phyloP scores from a whole-genome alignment of 2,329 filamentous ascomycete genomes.

The Xylaria sp. region DNA sequence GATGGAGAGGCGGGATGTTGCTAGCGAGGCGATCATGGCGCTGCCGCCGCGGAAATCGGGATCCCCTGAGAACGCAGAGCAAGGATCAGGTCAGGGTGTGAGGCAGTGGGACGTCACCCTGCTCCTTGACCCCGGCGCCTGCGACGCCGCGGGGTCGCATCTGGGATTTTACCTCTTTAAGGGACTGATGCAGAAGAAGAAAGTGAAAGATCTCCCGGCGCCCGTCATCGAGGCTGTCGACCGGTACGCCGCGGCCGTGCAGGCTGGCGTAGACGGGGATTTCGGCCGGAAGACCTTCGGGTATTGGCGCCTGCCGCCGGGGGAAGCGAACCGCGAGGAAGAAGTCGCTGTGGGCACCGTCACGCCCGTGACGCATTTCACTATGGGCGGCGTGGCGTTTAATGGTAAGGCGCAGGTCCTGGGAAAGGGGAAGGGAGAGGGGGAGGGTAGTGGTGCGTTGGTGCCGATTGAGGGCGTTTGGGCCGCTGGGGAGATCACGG shows the following conservation, averaged over 20 bases:
- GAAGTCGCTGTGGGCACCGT: slow-evolving; percentile 68
- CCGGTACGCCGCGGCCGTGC: slow-evolving; percentile 60
- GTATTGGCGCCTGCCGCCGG: slow-evolving; percentile 61
- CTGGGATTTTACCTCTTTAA: slow-evolving; percentile 73
- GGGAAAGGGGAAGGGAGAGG: slow-evolving; percentile 35
- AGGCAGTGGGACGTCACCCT: slow-evolving; percentile 69
- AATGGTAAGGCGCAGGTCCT: slow-evolving; percentile 65
- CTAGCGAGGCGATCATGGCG: slow-evolving; percentile 64
- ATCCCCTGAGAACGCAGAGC: no score
- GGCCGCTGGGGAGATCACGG: slow-evolving; percentile 73
- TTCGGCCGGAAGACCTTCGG: slow-evolving; percentile 65
- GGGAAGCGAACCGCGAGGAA: slow-evolving; percentile 59
- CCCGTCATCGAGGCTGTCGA: slow-evolving; percentile 57
- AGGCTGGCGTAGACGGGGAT: slow-evolving; percentile 54
- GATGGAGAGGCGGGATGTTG: slow-evolving; percentile 66
- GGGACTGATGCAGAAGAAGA: slow-evolving; percentile 67
- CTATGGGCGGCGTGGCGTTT: slow-evolving; percentile 72
- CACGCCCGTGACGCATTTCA: slow-evolving; percentile 73
- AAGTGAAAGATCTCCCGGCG: slow-evolving; percentile 60
- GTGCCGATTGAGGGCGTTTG: slow-evolving; percentile 66
- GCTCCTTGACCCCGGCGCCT: slow-evolving; percentile 69
- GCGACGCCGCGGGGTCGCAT: slow-evolving; percentile 63
- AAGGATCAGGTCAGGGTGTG: slow-evolving; percentile 36
- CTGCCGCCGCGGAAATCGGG: slow-evolving; percentile 41
- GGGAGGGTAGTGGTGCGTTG: slow-evolving; percentile 48